Base-by-base conservation (phyloP, 2,329 filamentous ascomycete species). In the Neocucurbitaria cava region DNA sequence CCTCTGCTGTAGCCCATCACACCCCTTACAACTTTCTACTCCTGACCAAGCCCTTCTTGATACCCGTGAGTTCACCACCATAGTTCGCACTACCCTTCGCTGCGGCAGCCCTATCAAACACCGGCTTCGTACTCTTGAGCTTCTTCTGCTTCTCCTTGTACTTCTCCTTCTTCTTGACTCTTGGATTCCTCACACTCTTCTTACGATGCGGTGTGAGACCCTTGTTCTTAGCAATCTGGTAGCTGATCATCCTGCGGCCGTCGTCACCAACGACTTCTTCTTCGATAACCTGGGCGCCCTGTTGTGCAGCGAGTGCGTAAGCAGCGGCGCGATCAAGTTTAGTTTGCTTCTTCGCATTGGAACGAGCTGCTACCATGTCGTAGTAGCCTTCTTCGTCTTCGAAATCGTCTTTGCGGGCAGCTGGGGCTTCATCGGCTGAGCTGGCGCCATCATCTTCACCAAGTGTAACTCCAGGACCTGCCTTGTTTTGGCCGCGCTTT, bases 111-210 rank as follows among this genome's bases (percentile, higher is more conserved):
- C 61, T 65, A 77, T 92, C 91, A 81, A 93, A 98, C 13, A 91
- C 83, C 8, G 90, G 85, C 80, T 90, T 91, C 81, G 93, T 91
- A 73, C 89, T 94, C 69, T 86, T 87, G 72, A 98, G 79, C 84
- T 98, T 97, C 90, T 97, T 98, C 85, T 94, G 90, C 85, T 96
- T 97, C 77, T 92, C 89, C 73, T 96, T 92, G 76, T 87, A 99
- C 86, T 92, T 92, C 87, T 92, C 92, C 78, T 92, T 87, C 89
- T 97, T 98, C 89, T 98, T 99, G 62, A 98, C 94, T 75, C 95
- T 84, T 31, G 95, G 93, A 79, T 99, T 99, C 60, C 94, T 84
- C 54, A 92, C 89, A 67, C 96, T 93, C 87, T 99, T 98, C 84
- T 90, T 96, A 61, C 94, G 84, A 77, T 90, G 89, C 42, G 93